phyloP scores from a whole-genome alignment of 768 basidiomycete species.

The Lactarius sanguifluus region DNA sequence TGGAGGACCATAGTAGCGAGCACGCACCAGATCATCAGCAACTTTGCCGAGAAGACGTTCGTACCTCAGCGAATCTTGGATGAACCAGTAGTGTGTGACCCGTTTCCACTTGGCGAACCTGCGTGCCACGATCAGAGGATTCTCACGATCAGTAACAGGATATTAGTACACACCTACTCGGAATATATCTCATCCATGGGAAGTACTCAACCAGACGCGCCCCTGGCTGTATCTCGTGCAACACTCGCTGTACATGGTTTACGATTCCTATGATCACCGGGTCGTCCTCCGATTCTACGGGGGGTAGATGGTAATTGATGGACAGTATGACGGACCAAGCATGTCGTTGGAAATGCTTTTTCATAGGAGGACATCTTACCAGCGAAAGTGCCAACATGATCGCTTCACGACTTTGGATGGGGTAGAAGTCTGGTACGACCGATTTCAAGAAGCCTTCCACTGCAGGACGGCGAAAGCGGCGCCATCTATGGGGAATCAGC shows the following conservation, averaged over 20 bases:
- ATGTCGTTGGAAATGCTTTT: constrained; percentile 34
- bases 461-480: neutral
- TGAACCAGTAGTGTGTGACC: neutral
- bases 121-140: neutral
- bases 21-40: neutral
- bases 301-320: constrained; percentile 11
- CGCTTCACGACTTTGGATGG: neutral
- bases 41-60: neutral
- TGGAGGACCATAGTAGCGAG: neutral
- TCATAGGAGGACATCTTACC: constrained; percentile 36
- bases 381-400: constrained; percentile 19
- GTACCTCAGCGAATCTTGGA: neutral
- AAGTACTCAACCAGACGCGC: neutral
- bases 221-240: neutral
- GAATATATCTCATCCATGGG: neutral
- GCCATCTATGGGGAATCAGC: neutral
- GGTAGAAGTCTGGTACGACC: neutral
- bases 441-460: neutral
- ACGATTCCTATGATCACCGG: neutral
- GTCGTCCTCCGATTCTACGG: constrained; percentile 20
- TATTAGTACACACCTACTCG: neutral
- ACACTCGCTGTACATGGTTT: neutral
- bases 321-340: constrained; percentile 33
- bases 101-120: constrained; percentile 3
- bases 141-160: neutral